Evolutionary conservation across 1,284 basidiomycete genomes (phyloP).

Genomic region (Leccinum subspadiceum): DNA sequence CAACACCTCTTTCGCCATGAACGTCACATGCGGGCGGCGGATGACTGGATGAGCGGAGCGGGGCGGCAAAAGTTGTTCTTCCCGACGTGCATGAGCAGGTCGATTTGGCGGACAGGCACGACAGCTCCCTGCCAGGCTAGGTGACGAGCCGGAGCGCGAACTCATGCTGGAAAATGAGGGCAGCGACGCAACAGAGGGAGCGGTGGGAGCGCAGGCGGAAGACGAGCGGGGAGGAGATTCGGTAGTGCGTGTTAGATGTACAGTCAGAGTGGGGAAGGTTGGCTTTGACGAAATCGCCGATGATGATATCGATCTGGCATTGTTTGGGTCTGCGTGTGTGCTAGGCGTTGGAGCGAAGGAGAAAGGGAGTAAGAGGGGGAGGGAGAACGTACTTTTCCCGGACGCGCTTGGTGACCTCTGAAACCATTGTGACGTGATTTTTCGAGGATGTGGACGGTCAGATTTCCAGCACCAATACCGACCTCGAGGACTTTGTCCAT

Average conservation of each 20-base stretch:
- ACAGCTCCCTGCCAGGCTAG: slow-evolving; percentile 83
- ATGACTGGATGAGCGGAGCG: slow-evolving; percentile 92
- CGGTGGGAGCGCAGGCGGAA: slow-evolving; percentile 97
- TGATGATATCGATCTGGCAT: slow-evolving; percentile 89
- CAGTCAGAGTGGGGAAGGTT: slow-evolving; percentile 97
- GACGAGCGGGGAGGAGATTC: slow-evolving; percentile 97
- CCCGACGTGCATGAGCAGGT: slow-evolving; percentile 95
- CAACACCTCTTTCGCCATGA: no score
- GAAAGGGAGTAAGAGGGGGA: no score
- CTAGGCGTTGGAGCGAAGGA: not conserved
- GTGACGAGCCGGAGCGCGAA: slow-evolving; percentile 94
- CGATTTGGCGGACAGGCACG: slow-evolving; percentile 91
- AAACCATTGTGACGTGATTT: no score
- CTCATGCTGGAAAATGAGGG: slow-evolving; percentile 99
- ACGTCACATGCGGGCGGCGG: slow-evolving; percentile 65
- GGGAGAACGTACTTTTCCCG: no score
- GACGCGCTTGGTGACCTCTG: no score
- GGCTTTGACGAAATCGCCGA: slow-evolving; percentile 97
- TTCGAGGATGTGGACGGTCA: no score
- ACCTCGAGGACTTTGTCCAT: no score
- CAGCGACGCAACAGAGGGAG: slow-evolving; percentile 81
- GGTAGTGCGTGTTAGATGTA: slow-evolving; percentile 98
- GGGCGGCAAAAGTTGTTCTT: slow-evolving; percentile 93
- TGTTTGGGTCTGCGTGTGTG: slow-evolving; percentile 76
- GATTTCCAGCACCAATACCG: no score